Conservation (phyloP, 1,284 basidiomycete species). For the Naganishia liquefaciens region DNA sequence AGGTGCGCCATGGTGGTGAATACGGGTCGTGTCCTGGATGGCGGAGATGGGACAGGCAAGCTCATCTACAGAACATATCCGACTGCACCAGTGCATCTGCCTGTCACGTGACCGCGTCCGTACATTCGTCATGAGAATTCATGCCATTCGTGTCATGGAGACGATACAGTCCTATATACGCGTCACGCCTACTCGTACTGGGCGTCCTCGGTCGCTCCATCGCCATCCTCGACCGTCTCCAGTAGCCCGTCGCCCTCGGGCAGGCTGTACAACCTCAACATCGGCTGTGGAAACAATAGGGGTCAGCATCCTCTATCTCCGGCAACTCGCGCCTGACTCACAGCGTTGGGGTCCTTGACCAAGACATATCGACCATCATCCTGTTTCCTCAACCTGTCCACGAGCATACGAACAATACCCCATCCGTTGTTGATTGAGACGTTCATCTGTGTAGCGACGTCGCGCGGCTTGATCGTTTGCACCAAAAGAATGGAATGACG, state of each 20-base stretch:
- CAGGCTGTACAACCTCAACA: conserved; percentile 89
- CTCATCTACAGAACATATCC: background rate
- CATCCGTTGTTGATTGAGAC: conserved; percentile 94
- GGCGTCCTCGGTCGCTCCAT: conserved; percentile 38
- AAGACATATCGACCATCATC: conserved; percentile 95
- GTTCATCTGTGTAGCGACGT: conserved; percentile 94
- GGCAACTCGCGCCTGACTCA: conserved; percentile 52
- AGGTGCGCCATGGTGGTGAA: conserved; percentile 10
- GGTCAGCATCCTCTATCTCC: conserved; percentile 33
- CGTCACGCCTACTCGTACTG: conserved; percentile 37
- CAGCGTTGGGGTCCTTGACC: conserved; percentile 94
- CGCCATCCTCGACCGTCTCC: conserved; percentile 71
- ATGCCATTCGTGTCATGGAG: background rate
- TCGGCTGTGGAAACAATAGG: conserved; percentile 65
- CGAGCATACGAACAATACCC: conserved; percentile 95
- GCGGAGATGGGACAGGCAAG: background rate
- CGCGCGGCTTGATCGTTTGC: conserved; percentile 88
- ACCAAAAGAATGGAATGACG: conserved; percentile 95
- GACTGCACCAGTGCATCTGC: background rate
- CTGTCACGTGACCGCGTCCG: background rate
- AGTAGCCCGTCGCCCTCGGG: conserved; percentile 73
- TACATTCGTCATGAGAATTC: background rate
- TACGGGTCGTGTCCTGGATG: background rate
- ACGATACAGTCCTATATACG: background rate
- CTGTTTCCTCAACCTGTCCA: conserved; percentile 89